Base-by-base conservation (phyloP, 179 eudicot species). In the Corrigiola litoralis region DNA sequence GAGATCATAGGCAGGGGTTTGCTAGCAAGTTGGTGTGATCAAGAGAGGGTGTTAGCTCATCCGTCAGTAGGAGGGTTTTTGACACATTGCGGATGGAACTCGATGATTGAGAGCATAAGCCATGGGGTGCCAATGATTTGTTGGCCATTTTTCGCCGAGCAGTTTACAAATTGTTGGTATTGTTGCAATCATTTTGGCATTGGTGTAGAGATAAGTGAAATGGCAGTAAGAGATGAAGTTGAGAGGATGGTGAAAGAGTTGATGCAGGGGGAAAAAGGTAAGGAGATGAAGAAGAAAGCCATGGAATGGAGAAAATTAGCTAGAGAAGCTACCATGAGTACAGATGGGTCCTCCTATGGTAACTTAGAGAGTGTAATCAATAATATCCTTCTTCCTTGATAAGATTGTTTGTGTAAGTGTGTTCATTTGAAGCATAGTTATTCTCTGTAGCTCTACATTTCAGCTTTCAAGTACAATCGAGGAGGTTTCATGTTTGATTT, bases 81-180 rank as follows among this genome's bases (percentile, higher is more conserved):
- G 31, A 54, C 70, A 1, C 67, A 63, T 5, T 63, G 67, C 21
- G 67, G 67, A 3, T 63, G 67, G 67, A 46, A 63, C 27, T 63
- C 67, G 2, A 63, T 23, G 7, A 63, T 63, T 6, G 67, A 63
- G 28, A 47, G 67, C 24, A 32, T 63, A 20, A 32, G 56, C 36
- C 14, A 32, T 6, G 67, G 67, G 55, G 69, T 51, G 18, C 60
- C 69, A 1, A 38, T 65, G 50, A 51, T 65, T n/a, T 65, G 69
- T 52, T 65, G 60, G 38, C 69, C 69, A 1, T 25, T n/a, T 28
- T 23, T 2, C 7, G 34, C 53, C 0, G 70, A 66, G 0, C 62
- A 66, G 23, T 13, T 29, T 2, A 66, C 61, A 0, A 66, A 66
- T 14, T 40, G 42, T 10, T 66, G 70, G 70, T 44, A 42, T 42